Conservation (phyloP, 345 rosid genomes). For the Dipteronia sinensis region DNA sequence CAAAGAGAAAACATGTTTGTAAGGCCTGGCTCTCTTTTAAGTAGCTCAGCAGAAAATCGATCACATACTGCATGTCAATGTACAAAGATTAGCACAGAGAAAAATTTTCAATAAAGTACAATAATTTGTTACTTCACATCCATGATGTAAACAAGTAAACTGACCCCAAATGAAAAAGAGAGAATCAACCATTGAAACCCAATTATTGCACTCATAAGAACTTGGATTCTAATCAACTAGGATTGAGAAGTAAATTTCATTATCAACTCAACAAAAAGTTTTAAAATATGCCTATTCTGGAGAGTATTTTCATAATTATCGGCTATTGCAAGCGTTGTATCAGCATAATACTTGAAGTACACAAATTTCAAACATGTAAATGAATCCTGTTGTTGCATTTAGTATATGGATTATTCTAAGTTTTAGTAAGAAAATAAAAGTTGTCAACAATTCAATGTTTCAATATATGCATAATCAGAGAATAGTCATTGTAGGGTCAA, state of each 20-base stretch:
- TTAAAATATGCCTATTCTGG: not conserved
- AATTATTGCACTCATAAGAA: not conserved
- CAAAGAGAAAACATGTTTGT: slow-evolving; percentile 24
- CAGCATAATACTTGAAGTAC: not conserved
- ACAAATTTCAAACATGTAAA: not conserved
- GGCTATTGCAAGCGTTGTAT: not conserved
- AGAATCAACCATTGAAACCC: no score
- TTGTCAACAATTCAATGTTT: not conserved
- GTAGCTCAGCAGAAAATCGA: slow-evolving; percentile 25
- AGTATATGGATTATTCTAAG: no score
- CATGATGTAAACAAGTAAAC: no score
- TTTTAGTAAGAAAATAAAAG: not conserved
- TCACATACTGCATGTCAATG: slow-evolving; percentile 18
- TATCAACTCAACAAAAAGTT: not conserved
- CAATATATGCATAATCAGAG: not conserved
- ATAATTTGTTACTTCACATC: no score
- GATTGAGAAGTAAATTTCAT: not conserved
- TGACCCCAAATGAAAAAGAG: no score
- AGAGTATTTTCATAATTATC: not conserved
- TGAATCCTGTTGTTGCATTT: not conserved
- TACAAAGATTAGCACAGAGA: not conserved
- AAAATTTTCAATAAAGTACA: no score
- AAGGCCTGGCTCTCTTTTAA: slow-evolving; percentile 11
- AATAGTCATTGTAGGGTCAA: not conserved
- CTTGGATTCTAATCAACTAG: not conserved